Conservation (phyloP, 2,329 filamentous ascomycete genomes). For the Cryphonectria naterciae region DNA sequence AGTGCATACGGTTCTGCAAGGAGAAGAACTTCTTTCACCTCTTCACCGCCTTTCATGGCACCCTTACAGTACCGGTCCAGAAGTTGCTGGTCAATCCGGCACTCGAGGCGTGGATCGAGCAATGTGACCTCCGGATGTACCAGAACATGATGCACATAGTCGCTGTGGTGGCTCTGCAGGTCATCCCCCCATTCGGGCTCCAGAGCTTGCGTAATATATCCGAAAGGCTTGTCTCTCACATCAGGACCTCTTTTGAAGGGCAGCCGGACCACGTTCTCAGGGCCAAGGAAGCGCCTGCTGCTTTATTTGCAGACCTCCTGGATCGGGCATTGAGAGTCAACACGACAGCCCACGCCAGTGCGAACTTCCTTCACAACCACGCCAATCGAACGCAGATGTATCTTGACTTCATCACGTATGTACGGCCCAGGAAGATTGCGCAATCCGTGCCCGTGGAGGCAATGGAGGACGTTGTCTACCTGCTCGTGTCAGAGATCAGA, state of each 20-base stretch:
- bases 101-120: conserved; percentile 89
- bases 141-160: conserved; percentile 96
- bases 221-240: conserved; percentile 76
- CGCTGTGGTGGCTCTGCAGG: conserved; percentile 84
- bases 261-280: conserved; percentile 84
- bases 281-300: conserved; percentile 86
- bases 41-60: conserved; percentile 94
- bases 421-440: conserved; percentile 64
- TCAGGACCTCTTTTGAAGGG: conserved; percentile 81
- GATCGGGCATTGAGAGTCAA: conserved; percentile 91
- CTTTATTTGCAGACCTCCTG: conserved; percentile 83
- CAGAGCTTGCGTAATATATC: conserved; percentile 88
- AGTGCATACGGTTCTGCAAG: conserved; percentile 94
- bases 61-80: conserved; percentile 93
- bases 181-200: conserved; percentile 84
- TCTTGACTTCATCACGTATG: conserved; percentile 78
- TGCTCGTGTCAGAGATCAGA: conserved; percentile 69
- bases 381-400: conserved; percentile 96
- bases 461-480: conserved; percentile 68
- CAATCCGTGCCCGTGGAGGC: conserved; percentile 65
- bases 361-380: conserved; percentile 87
- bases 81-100: conserved; percentile 83
- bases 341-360: conserved; percentile 88
- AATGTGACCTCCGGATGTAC: conserved; percentile 94
- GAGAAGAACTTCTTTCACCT: conserved; percentile 96